phyloP scores from a whole-genome alignment of 2,329 filamentous ascomycete species.

The Drechslerella dactyloides region DNA sequence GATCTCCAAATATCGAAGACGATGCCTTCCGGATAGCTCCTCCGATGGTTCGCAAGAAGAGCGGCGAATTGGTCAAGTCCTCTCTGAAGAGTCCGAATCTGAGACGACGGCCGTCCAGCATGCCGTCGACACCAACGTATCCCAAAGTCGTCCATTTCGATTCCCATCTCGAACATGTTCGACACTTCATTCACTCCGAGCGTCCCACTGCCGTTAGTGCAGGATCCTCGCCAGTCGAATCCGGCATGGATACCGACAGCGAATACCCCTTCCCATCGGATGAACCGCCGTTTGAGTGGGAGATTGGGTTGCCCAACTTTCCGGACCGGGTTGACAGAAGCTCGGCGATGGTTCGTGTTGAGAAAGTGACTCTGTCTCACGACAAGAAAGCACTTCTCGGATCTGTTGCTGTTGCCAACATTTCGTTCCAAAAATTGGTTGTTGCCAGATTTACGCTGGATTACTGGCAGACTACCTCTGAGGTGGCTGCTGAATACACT shows the following conservation, averaged over 20 bases:
- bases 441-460: constrained; percentile 95
- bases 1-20: constrained; percentile 63
- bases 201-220: constrained; percentile 95
- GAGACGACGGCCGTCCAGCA: constrained; percentile 85
- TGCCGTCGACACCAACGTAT: constrained; percentile 96
- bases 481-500: constrained; percentile 86
- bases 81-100: constrained; percentile 76
- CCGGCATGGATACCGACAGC: constrained; percentile 76
- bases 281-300: constrained; percentile 76
- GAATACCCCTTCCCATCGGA: constrained; percentile 84
- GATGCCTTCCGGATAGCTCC: constrained; percentile 71
- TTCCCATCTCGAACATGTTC: constrained; percentile 91
- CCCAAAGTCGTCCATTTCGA: constrained; percentile 99
- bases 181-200: constrained; percentile 93
- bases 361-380: constrained; percentile 82
- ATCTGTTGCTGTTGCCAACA: constrained; percentile 81
- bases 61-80: constrained; percentile 91
- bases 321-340: constrained; percentile 62
- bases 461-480: constrained; percentile 98
- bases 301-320: constrained; percentile 84
- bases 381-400: constrained; percentile 89
- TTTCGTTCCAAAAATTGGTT: constrained; percentile 86
- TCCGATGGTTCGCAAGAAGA: constrained; percentile 97
- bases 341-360: constrained; percentile 68
- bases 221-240: constrained; percentile 86